These are phyloP conservation scores for Micractinium sp. DNA, from an alignment of 139 green algal genomes.

Conservation along the genomic window DNA sequence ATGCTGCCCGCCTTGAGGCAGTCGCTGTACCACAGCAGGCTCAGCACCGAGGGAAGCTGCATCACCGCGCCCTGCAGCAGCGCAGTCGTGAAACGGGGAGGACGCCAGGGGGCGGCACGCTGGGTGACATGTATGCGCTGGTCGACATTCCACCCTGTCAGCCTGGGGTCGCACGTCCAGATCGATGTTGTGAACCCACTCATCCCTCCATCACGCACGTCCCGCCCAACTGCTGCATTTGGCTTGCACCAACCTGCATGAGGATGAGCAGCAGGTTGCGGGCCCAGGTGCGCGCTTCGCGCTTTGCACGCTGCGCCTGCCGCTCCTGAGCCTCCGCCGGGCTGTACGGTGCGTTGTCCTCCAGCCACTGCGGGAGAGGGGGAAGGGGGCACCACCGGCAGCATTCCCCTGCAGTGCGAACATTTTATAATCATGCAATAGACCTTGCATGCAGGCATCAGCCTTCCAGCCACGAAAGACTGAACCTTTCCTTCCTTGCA, in stretches of 20 bases:
- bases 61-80: neutral
- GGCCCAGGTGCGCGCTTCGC: neutral
- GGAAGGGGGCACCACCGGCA: no score
- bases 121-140: no score
- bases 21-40: neutral
- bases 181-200: no score
- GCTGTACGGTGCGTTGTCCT: neutral
- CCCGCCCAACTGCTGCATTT: no score
- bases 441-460: no score
- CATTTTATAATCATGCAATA: no score
- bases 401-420: no score
- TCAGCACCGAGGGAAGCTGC: conserved; percentile 3
- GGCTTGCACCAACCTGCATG: neutral
- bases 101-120: no score
- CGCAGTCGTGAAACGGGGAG: neutral
- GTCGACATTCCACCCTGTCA: no score
- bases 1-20: neutral
- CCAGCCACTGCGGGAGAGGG: neutral
- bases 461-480: no score
- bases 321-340: neutral
- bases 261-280: neutral
- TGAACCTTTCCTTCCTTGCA: no score
- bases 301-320: neutral
- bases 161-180: neutral
- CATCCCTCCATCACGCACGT: no score